Evolutionary conservation across 441 rosid genomes (phyloP), one percentile per base, ranked within the genome.

Genomic region (Erodium trifolium): DNA sequence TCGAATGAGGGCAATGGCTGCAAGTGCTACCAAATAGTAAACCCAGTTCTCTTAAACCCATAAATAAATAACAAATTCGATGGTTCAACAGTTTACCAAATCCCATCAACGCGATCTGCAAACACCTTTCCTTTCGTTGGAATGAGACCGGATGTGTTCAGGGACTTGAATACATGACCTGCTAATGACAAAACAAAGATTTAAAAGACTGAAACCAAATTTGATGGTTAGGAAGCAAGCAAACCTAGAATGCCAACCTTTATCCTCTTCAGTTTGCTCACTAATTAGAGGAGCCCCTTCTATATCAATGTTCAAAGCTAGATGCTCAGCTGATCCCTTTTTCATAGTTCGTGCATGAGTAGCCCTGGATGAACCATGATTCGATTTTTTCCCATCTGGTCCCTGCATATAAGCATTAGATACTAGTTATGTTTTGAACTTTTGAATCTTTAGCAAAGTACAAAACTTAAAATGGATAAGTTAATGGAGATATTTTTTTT

Each of bases 101-200:
- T 78, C 75, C 99, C 92, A 53, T 93, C 99, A 3, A 93, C 74
- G 60, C 95, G 86, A 77, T 93, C 97, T 73, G 99, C 97, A 19
- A 88, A 70, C 76, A 83, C 70, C 82, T 89, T 93, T 67, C 97
- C 99, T 88, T 88, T 95, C 70, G 70, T 82, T 29, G 99, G 97
- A 70, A 91, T 77, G 68, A 89, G 86, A 73, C 99, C 96, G 2
- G 95, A 83, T 78, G 93, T 81, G 77, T 81, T 91, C 63, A 93
- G 92, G 64, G 96, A 87, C 85, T 86, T 93, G 85, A 91, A 91
- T 51, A 79, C 80, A 69, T 88, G 97, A 77, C 97, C 96, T 93
- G 90, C 70, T 51, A 51, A 5, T n/a, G 59, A 51, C 59, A 51
- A 14, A 78, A 8, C 57, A 5, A 2, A 37, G 3, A 18, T 51